These are phyloP conservation scores for Ceratorhiza oryzae-sativae DNA, from an alignment of 1,284 basidiomycete species.

Conservation along the genomic window DNA sequence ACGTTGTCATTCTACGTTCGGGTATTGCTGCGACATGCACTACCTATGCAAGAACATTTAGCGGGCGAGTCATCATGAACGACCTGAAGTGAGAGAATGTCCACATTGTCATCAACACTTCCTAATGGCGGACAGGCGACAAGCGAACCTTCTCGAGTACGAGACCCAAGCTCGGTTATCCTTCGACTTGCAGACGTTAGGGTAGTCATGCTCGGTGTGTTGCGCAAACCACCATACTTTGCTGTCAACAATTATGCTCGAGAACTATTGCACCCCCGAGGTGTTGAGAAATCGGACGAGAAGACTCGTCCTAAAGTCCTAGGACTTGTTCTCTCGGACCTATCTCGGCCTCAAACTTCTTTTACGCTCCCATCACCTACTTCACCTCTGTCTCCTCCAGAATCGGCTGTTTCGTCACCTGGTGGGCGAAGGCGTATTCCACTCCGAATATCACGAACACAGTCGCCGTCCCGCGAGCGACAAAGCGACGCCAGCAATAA, in stretches of 20 bases:
- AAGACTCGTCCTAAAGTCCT: conserved; percentile 38
- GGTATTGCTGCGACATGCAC: conserved; percentile 74
- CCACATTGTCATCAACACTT: conserved; percentile 45
- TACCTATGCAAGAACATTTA: conserved; percentile 67
- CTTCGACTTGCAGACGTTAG: conserved; percentile 73
- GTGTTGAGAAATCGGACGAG: conserved; percentile 47
- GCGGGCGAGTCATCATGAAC: conserved; percentile 69
- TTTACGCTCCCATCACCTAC: not conserved
- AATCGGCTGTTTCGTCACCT: not conserved
- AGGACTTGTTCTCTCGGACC: conserved; percentile 30
- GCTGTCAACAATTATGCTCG: conserved; percentile 70
- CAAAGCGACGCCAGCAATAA: not conserved
- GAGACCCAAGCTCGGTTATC: conserved; percentile 57
- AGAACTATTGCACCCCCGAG: conserved; percentile 70
- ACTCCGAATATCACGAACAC: not conserved
- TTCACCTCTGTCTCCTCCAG: not conserved
- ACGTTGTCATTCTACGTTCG: conserved; percentile 71
- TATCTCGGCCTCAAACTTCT: not conserved
- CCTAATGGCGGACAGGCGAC: conserved; percentile 36
- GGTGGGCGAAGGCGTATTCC: not conserved
- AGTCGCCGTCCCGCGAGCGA: conserved; percentile 25
- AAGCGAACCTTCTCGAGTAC: conserved; percentile 43
- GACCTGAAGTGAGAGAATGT: conserved; percentile 67
- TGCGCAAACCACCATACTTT: conserved; percentile 60
- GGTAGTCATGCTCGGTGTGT: conserved; percentile 72